phyloP scores from a whole-genome alignment of 345 rosid genomes.

The Eucalyptus caleyi region DNA sequence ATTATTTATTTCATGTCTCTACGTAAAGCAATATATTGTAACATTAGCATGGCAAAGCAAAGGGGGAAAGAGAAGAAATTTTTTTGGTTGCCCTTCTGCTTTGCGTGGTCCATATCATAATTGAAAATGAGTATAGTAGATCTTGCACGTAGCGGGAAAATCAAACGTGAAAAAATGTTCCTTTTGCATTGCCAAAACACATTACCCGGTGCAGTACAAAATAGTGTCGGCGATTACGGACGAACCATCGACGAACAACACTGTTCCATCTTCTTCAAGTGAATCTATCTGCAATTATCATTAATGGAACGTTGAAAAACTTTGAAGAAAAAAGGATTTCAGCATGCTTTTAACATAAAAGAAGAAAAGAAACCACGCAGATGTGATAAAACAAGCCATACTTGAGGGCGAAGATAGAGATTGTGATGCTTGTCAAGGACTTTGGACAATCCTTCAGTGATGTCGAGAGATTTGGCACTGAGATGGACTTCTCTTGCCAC shows the following conservation, averaged over 20 bases:
- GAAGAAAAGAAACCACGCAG: not conserved
- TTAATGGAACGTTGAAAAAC: not conserved
- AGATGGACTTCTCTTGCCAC: conserved; percentile 73
- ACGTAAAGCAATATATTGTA: not conserved
- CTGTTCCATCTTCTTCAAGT: conserved; percentile 57
- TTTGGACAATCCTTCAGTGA: conserved; percentile 58
- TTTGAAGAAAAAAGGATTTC: not conserved
- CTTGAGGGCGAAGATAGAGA: conserved; percentile 58
- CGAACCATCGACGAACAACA: conserved; percentile 50
- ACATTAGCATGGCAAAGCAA: not conserved
- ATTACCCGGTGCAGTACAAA: conserved; percentile 90
- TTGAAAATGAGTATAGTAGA: not conserved
- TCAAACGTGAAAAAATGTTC: not conserved
- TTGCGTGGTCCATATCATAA: not conserved
- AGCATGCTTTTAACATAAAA: not conserved
- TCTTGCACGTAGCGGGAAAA: not conserved
- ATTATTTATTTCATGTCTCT: not conserved
- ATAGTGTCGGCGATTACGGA: conserved; percentile 58
- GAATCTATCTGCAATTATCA: conserved; percentile 37
- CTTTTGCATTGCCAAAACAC: not conserved
- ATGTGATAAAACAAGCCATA: not conserved
- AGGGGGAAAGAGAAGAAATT: not conserved
- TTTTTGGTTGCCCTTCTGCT: not conserved
- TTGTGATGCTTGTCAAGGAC: conserved; percentile 54
- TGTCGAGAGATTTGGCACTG: conserved; percentile 46